Evolutionary conservation across 352 stramenopile species (phyloP).

Genomic region (Phytophthora agathidicida): DNA sequence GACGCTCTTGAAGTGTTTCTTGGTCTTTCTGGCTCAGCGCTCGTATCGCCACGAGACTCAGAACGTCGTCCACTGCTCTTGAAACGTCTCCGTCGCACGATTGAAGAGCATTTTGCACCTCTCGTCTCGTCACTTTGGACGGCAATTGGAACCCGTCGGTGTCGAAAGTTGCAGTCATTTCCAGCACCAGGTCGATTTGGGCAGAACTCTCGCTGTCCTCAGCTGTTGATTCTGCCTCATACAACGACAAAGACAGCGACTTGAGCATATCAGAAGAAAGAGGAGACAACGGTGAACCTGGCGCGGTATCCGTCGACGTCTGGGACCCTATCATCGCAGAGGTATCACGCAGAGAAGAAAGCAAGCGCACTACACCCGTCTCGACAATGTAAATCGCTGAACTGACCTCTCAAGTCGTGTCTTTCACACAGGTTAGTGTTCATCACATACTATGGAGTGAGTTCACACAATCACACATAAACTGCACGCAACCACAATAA

Average conservation of each 20-base stretch:
- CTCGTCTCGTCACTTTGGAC: slow-evolving; percentile 34
- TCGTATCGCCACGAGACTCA: slow-evolving; percentile 61
- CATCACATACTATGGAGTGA: too few relatives aligned
- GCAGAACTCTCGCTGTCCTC: slow-evolving; percentile 3
- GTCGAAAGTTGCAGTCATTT: slow-evolving; percentile 52
- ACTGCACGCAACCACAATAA: too few relatives aligned
- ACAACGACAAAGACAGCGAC: neutral
- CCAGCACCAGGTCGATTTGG: slow-evolving; percentile 55
- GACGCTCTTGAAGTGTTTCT: slow-evolving; percentile 18
- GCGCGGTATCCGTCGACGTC: neutral
- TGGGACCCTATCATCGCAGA: slow-evolving; percentile 8
- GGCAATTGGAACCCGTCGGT: slow-evolving; percentile 47
- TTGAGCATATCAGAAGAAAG: slow-evolving; percentile 19
- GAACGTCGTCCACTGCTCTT: slow-evolving; percentile 60
- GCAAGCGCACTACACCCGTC: neutral
- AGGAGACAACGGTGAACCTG: slow-evolving; percentile 20
- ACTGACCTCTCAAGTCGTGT: too few relatives aligned
- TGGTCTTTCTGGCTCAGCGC: slow-evolving; percentile 49
- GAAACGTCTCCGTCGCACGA: slow-evolving; percentile 50
- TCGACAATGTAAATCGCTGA: slow-evolving; percentile 14
- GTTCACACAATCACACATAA: too few relatives aligned
- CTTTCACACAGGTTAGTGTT: too few relatives aligned
- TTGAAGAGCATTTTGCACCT: slow-evolving; percentile 42
- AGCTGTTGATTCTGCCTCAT: slow-evolving; percentile 1
- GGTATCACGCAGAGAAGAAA: slow-evolving; percentile 7